phyloP scores from a whole-genome alignment of 306 rosid species.

The Astragalus membranaceus region DNA sequence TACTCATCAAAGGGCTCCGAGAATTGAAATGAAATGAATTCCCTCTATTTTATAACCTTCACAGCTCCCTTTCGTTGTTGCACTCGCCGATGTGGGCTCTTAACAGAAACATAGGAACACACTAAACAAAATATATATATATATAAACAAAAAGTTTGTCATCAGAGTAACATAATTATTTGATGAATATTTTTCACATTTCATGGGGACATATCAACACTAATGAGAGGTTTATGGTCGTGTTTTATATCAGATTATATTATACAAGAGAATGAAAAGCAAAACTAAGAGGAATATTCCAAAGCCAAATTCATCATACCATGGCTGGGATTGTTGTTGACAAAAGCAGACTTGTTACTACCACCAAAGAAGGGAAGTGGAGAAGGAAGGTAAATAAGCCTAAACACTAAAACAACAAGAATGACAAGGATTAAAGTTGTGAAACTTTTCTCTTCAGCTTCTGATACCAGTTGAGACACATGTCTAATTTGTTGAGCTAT shows the following conservation, averaged over 20 bases:
- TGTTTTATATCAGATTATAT: neutral
- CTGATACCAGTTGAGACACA: constrained; percentile 17
- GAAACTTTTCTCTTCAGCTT: constrained; percentile 17
- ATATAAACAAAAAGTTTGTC: too few relatives aligned
- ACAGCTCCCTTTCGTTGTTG: too few relatives aligned
- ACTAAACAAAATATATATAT: too few relatives aligned
- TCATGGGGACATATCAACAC: too few relatives aligned
- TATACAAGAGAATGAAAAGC: constrained; percentile 29
- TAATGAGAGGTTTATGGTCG: too few relatives aligned
- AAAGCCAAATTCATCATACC: constrained; percentile 29
- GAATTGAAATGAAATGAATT: too few relatives aligned
- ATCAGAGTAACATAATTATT: too few relatives aligned
- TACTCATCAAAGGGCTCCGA: too few relatives aligned
- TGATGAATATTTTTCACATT: too few relatives aligned
- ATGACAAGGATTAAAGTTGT: constrained; percentile 2
- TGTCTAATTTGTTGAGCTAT: constrained; percentile 28
- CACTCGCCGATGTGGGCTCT: too few relatives aligned
- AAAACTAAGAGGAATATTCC: constrained; percentile 36
- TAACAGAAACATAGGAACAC: too few relatives aligned
- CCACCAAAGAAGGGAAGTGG: constrained; percentile 24
- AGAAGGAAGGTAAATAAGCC: constrained; percentile 13
- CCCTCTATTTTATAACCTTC: too few relatives aligned
- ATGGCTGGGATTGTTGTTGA: neutral
- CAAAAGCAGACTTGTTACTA: neutral
- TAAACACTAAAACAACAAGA: constrained; percentile 22